These are phyloP conservation scores for Candida rishiriensis DNA, from an alignment of 805 yeast species.

Conservation along the genomic window DNA sequence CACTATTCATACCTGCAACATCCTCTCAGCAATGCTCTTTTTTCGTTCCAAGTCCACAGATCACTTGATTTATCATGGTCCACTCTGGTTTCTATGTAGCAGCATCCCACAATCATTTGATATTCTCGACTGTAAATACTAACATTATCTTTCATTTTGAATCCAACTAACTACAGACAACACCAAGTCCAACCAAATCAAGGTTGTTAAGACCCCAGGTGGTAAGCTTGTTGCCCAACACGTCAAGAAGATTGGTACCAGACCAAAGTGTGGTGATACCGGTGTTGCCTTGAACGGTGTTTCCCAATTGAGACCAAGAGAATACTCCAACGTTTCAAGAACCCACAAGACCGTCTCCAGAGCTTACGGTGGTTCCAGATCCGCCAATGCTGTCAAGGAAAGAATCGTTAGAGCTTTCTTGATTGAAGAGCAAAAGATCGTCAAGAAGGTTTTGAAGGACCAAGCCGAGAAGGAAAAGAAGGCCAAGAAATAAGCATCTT, in stretches of 20 bases:
- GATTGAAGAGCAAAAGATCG: constrained; percentile 99
- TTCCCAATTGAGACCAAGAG: constrained; percentile 96
- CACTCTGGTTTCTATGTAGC: no score
- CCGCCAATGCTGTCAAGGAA: constrained; percentile 98
- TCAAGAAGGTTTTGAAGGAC: constrained; percentile 98
- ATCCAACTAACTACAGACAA: constrained; percentile 78
- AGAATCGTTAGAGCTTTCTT: constrained; percentile 99
- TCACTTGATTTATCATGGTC: no score
- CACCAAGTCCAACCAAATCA: constrained; percentile 99
- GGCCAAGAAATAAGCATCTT: constrained; percentile 31
- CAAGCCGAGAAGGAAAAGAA: constrained; percentile 84
- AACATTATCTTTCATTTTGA: constrained; percentile 9
- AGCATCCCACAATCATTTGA: no score
- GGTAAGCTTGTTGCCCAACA: constrained; percentile 98
- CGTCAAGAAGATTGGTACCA: constrained; percentile 84
- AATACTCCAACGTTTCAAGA: constrained; percentile 91
- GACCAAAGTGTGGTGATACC: constrained; percentile 88
- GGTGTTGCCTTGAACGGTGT: constrained; percentile 65
- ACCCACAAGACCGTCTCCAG: constrained; percentile 98
- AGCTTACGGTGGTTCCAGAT: constrained; percentile 99
- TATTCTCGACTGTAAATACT: constrained; percentile 11
- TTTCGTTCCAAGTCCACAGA: no score
- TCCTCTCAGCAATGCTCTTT: no score
- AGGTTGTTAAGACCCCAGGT: constrained; percentile 99
- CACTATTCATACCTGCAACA: no score